phyloP scores from a whole-genome alignment of 352 stramenopile species.

The Thalassiosira sp. region DNA sequence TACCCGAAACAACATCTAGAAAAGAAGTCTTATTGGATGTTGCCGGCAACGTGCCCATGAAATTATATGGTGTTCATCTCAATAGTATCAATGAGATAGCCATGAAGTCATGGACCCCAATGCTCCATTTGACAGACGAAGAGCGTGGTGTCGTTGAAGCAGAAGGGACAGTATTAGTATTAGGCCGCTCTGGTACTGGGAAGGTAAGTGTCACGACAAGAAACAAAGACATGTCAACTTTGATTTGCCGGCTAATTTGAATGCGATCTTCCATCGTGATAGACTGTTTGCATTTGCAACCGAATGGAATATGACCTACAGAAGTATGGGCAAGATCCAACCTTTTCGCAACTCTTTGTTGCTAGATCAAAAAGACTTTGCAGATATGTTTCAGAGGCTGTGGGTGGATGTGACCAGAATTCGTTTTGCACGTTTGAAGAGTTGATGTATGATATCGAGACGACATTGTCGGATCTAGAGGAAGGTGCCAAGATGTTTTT shows the following conservation, averaged over 20 bases:
- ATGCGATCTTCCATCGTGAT: no score
- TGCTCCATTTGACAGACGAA: slow-evolving; percentile 60
- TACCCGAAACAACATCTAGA: not conserved
- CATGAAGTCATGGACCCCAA: slow-evolving; percentile 53
- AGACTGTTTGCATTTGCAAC: slow-evolving; percentile 60
- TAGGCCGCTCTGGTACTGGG: slow-evolving; percentile 64
- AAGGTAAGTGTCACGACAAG: slow-evolving; percentile 49
- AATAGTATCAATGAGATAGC: slow-evolving; percentile 49
- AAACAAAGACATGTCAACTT: no score
- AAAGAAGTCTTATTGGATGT: slow-evolving; percentile 56
- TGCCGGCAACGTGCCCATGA: slow-evolving; percentile 66
- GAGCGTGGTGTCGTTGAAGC: slow-evolving; percentile 64
- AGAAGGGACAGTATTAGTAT: slow-evolving; percentile 61
- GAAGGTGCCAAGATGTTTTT: no score
- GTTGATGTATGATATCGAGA: slow-evolving; percentile 38
- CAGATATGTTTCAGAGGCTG: slow-evolving; percentile 51
- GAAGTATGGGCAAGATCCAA: slow-evolving; percentile 10
- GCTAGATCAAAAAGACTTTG: slow-evolving; percentile 54
- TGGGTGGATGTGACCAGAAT: slow-evolving; percentile 27
- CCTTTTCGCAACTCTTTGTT: slow-evolving; percentile 65
- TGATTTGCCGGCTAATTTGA: no score
- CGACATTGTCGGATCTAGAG: slow-evolving; percentile 8
- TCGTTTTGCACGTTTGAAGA: slow-evolving; percentile 49
- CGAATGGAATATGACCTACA: slow-evolving; percentile 64
- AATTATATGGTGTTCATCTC: slow-evolving; percentile 60